These are phyloP conservation scores for Phytophthora parvispora DNA, from an alignment of 352 stramenopile genomes.

Conservation along the genomic window DNA sequence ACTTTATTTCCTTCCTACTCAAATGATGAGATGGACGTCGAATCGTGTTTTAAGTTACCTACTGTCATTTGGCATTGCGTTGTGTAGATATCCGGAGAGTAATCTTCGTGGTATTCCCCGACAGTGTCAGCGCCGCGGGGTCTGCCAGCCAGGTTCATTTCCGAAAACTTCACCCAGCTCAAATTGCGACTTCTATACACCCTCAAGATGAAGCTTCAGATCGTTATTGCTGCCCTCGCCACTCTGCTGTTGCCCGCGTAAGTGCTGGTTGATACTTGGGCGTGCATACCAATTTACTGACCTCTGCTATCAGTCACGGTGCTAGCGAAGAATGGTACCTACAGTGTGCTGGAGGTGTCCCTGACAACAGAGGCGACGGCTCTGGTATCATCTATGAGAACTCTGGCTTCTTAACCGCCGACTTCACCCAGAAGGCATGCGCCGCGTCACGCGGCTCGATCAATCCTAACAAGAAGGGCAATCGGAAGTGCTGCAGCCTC, in stretches of 20 bases:
- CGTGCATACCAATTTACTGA: background rate
- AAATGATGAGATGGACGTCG: no score
- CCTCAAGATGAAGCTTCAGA: slow-evolving; percentile 1
- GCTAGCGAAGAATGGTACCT: background rate
- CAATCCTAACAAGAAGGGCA: background rate
- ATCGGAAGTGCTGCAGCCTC: background rate
- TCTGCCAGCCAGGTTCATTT: background rate
- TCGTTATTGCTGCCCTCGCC: background rate
- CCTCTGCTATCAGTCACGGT: background rate
- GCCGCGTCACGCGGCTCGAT: background rate
- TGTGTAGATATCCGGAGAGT: no score
- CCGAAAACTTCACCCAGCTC: background rate
- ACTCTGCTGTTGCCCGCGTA: slow-evolving; percentile 1
- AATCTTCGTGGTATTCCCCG: no score
- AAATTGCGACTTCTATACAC: background rate
- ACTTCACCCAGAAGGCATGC: background rate
- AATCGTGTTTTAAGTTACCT: no score
- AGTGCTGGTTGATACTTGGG: background rate
- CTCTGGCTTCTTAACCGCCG: background rate
- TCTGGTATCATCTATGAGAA: background rate
- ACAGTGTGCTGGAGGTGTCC: no score
- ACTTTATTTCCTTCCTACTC: no score
- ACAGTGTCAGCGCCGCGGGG: no score
- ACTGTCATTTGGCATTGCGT: no score
- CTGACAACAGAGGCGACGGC: no score